Evolutionary conservation across 164 flowering plant species (phyloP), one percentile per base, ranked within the genome.

Genomic region (Malania oleifera): DNA sequence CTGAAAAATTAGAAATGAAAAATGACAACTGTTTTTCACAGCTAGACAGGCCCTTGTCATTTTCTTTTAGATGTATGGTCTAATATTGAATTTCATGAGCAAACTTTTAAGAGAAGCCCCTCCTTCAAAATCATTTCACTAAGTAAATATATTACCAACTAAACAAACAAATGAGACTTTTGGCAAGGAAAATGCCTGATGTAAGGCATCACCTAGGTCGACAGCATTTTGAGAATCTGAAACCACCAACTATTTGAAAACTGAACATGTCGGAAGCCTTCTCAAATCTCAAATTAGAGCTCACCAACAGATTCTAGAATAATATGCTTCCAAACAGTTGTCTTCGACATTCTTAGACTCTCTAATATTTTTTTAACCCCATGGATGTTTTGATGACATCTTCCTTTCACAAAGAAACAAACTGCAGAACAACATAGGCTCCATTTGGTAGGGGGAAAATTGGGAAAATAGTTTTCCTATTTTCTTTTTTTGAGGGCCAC

Each of bases 201-300:
- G 26, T 47, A 35, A 44, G 46, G 55, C 35, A 63, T 63, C 66
- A 55, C 14, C 34, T 55, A 55, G 54, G 60, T 7, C 26, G 41
- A 11, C 28, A 27, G 50, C 48, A 35, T 47, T 26, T 10, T 4
- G 31, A 54, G 54, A 62, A 54, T 45, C 45, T 24, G 17, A 37
- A 46, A 27, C 35, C 54, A 47, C 60, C 60, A 11, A 14, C 10
- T 47, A n/a, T 45, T 38, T 22, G 50, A 38, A 63, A 47, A 26
- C 1, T 31, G 9, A 31, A 9, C 4, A n/a, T n/a, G 6, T 31
- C 35, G 35, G 18, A 17, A 15, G 53, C 10, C 6, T 23, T 29
- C 44, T 23, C 52, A 43, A 43, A 22, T 29, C 44, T 23, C 52
- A 43, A 43, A 22, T 19, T 31, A 28, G 28, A 27, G 22, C 8